Evolutionary conservation across 805 yeast species (phyloP).

Genomic region (Nadsonia fulvescens): DNA sequence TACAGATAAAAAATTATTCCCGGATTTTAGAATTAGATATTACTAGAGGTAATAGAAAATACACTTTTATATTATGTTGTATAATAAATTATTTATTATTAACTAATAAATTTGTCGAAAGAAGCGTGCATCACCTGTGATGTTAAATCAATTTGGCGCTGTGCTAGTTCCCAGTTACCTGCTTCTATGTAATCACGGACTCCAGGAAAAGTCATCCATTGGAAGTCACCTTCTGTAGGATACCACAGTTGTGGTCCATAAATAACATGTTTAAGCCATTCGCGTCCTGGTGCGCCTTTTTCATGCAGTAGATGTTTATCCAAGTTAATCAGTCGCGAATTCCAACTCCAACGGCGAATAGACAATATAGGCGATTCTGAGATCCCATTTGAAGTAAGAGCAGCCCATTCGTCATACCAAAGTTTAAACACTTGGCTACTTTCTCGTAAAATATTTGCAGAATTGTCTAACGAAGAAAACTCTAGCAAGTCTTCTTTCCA

Average conservation of each 20-base stretch:
- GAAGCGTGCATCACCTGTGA: slow-evolving; percentile 9
- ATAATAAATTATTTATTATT: background rate
- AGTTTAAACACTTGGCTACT: slow-evolving; percentile 31
- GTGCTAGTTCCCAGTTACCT: slow-evolving; percentile 35
- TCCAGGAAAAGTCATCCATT: slow-evolving; percentile 58
- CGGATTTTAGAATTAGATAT: no score
- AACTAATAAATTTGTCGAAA: slow-evolving; percentile 6
- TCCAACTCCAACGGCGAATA: slow-evolving; percentile 65
- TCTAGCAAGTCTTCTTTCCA: slow-evolving; percentile 12
- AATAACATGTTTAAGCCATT: slow-evolving; percentile 49
- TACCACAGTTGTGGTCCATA: slow-evolving; percentile 51
- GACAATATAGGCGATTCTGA: slow-evolving; percentile 59
- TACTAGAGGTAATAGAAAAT: no score
- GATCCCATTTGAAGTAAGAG: slow-evolving; percentile 30
- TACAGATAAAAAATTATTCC: no score
- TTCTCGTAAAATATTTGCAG: slow-evolving; percentile 23
- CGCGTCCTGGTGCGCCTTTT: slow-evolving; percentile 28
- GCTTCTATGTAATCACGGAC: slow-evolving; percentile 47
- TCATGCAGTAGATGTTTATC: slow-evolving; percentile 33
- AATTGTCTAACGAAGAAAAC: slow-evolving; percentile 15
- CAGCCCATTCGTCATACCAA: slow-evolving; percentile 52
- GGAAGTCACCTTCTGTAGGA: slow-evolving; percentile 27
- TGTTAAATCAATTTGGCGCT: slow-evolving; percentile 14
- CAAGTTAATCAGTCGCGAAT: slow-evolving; percentile 40
- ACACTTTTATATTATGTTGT: no score